Evolutionary conservation across 2,329 filamentous ascomycete species (phyloP).

Genomic region (Gaeumannomyces tritici): DNA sequence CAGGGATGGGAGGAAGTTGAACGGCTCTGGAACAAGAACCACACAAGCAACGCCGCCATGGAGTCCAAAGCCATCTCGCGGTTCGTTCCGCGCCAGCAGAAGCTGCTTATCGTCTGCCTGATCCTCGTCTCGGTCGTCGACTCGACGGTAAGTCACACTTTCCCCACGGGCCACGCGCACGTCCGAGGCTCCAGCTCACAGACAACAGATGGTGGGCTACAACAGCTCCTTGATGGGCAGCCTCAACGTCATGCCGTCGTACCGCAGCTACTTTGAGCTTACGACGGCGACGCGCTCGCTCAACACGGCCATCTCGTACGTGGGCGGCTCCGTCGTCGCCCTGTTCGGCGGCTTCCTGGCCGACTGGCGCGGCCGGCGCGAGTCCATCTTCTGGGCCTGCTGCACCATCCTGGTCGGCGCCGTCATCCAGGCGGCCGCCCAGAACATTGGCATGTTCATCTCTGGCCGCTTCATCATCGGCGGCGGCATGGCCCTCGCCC

Average conservation of each 20-base stretch:
- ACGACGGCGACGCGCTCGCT: constrained; percentile 20
- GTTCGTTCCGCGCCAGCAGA: neutral
- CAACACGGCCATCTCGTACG: constrained; percentile 17
- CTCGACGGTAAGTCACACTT: neutral
- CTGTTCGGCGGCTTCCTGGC: constrained; percentile 12
- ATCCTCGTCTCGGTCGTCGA: neutral
- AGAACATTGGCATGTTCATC: constrained; percentile 18
- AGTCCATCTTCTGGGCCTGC: constrained; percentile 12
- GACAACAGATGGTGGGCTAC: constrained; percentile 12
- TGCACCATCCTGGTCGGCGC: constrained; percentile 13
- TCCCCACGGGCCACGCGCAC: no score
- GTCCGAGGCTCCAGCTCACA: neutral
- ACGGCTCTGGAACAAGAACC: neutral
- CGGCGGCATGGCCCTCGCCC: constrained; percentile 12
- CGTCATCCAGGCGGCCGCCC: constrained; percentile 11
- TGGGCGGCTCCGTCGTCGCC: constrained; percentile 14
- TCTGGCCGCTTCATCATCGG: constrained; percentile 16
- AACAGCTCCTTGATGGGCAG: constrained; percentile 22
- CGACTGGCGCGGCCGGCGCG: constrained; percentile 15
- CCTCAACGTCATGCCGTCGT: constrained; percentile 23
- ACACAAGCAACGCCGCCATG: neutral
- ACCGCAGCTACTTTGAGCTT: constrained; percentile 21
- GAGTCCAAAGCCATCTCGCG: neutral
- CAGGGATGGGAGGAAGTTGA: neutral
- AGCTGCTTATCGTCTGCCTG: neutral